These are phyloP conservation scores for Raphanus hybrid DNA, from an alignment of 441 rosid genomes.

Conservation along the genomic window DNA sequence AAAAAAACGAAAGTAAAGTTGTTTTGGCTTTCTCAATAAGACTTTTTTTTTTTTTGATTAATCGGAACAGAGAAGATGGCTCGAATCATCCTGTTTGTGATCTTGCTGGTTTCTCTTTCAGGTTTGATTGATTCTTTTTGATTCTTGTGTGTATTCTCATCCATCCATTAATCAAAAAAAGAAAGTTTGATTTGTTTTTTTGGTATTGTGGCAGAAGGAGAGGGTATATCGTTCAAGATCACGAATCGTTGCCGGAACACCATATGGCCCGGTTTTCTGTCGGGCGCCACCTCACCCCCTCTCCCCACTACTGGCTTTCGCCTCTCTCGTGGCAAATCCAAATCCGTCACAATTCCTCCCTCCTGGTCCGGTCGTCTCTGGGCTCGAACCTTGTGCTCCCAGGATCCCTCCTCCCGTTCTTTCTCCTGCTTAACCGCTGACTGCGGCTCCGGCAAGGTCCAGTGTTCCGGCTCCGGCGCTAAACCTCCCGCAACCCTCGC, in stretches of 20 bases:
- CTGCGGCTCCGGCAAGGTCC: slow-evolving; percentile 67
- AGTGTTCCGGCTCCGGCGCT: slow-evolving; percentile 72
- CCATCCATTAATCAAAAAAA: neutral
- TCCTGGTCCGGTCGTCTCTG: slow-evolving; percentile 83
- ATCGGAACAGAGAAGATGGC: slow-evolving; percentile 40
- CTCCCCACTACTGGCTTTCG: slow-evolving; percentile 82
- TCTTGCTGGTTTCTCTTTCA: slow-evolving; percentile 40
- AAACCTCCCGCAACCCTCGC: slow-evolving; percentile 83
- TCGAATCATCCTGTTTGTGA: slow-evolving; percentile 36
- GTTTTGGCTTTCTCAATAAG: slow-evolving; percentile 10
- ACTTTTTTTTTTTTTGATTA: neutral
- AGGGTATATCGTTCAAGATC: slow-evolving; percentile 68
- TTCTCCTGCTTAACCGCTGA: slow-evolving; percentile 72
- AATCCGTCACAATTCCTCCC: slow-evolving; percentile 52
- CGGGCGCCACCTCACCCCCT: slow-evolving; percentile 67
- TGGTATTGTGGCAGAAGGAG: slow-evolving; percentile 43
- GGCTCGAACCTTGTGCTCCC: slow-evolving; percentile 65
- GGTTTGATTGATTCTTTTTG: slow-evolving; percentile 40
- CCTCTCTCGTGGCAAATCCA: slow-evolving; percentile 62
- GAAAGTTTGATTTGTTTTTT: neutral
- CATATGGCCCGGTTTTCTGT: slow-evolving; percentile 87
- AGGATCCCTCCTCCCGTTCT: slow-evolving; percentile 45
- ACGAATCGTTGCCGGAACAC: slow-evolving; percentile 73
- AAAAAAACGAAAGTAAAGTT: slow-evolving; percentile 42
- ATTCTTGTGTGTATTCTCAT: neutral